Base-by-base conservation (phyloP, 805 yeast species). In the Saturnispora mendoncae region DNA sequence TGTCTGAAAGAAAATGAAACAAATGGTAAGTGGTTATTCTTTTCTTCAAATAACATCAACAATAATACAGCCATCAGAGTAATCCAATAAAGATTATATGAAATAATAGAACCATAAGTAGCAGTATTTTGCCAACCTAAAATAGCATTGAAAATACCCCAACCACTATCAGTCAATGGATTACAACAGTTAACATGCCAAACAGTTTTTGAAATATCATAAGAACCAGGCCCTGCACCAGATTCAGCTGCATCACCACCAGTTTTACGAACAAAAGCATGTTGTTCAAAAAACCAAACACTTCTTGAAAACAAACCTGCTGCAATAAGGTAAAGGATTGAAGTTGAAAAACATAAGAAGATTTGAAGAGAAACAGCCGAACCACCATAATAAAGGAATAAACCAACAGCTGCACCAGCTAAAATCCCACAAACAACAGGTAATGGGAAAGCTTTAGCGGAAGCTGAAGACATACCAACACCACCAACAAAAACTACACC, bases 121-220 rank as follows among this genome's bases (percentile, higher is more conserved):
- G 96, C 97, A 41, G 95, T 76, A 66, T 90, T 90, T 68, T 87
- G 95, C 98, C 98, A 90, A 48, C 97, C 98, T 49, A 90, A 69
- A 43, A 90, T 63, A 21, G 97, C 85, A 58, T 90, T 90, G 73
- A 90, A 90, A 47, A 90, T 79, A 74, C 87, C 95, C 97, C 97
- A 90, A 67, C 97, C 97, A 53, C 80, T 78, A 64, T 82, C 90
- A 45, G 72, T 69, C 62, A 82, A 88, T 35, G 97, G 97, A 65
- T 87, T 87, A 69, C 97, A 90, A 68, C 97, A 90, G 72, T 90
- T 87, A 47, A 90, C 94, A 66, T 90, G 98, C 88, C 95, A 90
- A 21, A 90, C 96, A 12, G 83, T 65, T 55, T 72, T 73, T 38
- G 69, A 55, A 55, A 90, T 76, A 63, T 90, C 80, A 65, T 90